phyloP scores from a whole-genome alignment of 371 early-diverging fungal genomes.

The Quaeritorhiza haematococci region DNA sequence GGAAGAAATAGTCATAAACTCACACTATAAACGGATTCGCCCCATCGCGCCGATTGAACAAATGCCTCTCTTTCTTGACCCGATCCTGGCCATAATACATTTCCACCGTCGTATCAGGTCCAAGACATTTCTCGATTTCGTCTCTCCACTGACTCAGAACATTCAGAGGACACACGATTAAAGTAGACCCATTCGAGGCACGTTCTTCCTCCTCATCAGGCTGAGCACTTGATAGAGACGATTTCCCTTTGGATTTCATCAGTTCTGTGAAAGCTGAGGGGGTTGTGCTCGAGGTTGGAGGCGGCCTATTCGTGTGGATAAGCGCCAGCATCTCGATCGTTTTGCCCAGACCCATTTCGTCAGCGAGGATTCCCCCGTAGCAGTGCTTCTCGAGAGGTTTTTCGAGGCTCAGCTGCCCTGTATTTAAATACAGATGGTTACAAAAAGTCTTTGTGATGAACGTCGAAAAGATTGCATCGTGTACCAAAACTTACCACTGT shows the following conservation, averaged over 20 bases:
- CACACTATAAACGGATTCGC: conserved; percentile 1
- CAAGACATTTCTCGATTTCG: conserved; percentile 51
- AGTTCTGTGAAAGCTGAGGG: too few species aligned
- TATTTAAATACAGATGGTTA: too few species aligned
- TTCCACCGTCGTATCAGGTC: conserved; percentile 34
- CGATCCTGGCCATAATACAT: conserved; percentile 55
- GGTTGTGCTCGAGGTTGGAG: too few species aligned
- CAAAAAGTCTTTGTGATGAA: too few species aligned
- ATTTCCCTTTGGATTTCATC: too few species aligned
- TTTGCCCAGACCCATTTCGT: conserved; percentile 68
- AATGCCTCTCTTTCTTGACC: conserved; percentile 8
- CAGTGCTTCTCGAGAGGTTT: too few species aligned
- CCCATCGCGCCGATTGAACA: conserved; percentile 2
- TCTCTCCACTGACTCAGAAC: conserved; percentile 70
- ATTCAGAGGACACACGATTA: conserved; percentile 68
- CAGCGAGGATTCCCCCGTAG: conserved; percentile 44
- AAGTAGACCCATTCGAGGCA: conserved; percentile 35
- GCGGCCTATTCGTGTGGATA: conserved; percentile 26
- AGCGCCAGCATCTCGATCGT: conserved; percentile 52
- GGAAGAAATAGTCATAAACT: background rate
- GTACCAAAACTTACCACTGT: too few species aligned
- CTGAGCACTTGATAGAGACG: too few species aligned
- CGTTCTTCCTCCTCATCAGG: too few species aligned
- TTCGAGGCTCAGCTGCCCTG: too few species aligned
- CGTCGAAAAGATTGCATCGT: too few species aligned